Percentiles rank a stretch among this genome's conserved stretches.
phyloP scores from a whole-genome alignment of 2,329 filamentous ascomycete species.

The Teratosphaeria nubilosa region DNA sequence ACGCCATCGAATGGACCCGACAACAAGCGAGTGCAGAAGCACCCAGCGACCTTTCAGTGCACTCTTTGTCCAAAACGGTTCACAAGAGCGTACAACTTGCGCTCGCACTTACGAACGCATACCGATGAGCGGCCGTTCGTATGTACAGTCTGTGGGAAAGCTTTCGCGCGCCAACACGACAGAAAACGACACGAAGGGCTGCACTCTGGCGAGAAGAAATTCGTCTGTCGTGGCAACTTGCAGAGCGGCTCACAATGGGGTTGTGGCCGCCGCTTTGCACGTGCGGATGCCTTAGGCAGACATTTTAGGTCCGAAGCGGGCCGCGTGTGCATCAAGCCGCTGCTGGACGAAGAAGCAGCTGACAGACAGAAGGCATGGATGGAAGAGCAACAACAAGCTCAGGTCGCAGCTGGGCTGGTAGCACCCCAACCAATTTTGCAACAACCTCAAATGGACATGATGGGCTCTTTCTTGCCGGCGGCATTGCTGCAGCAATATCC shows the following conservation, averaged over 20 bases:
- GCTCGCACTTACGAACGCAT: constrained; percentile 89
- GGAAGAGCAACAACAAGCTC: constrained; percentile 42
- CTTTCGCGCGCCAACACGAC: constrained; percentile 94
- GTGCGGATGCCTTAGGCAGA: constrained; percentile 78
- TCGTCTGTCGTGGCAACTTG: constrained; percentile 87
- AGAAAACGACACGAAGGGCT: constrained; percentile 93
- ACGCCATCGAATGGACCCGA: constrained; percentile 54
- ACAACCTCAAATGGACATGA: constrained; percentile 39
- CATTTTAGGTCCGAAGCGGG: constrained; percentile 92
- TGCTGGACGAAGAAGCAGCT: constrained; percentile 85
- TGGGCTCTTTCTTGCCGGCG: constrained; percentile 64
- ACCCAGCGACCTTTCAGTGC: constrained; percentile 95
- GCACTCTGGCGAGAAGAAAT: constrained; percentile 97
- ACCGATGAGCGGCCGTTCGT: constrained; percentile 97
- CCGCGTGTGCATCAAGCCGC: constrained; percentile 90
- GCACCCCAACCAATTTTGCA: constrained; percentile 22
- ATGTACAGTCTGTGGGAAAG: constrained; percentile 92
- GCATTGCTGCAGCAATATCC: constrained; percentile 88
- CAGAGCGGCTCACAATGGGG: constrained; percentile 81
- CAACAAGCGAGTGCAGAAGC: constrained; percentile 84
- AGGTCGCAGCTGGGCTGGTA: constrained; percentile 26
- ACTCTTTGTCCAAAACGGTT: constrained; percentile 89
- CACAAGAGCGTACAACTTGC: constrained; percentile 89
- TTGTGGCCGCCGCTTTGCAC: constrained; percentile 83
- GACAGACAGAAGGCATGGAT: constrained; percentile 68